Base-by-base conservation (phyloP, 345 rosid genomes). In the Theobroma cacao region DNA sequence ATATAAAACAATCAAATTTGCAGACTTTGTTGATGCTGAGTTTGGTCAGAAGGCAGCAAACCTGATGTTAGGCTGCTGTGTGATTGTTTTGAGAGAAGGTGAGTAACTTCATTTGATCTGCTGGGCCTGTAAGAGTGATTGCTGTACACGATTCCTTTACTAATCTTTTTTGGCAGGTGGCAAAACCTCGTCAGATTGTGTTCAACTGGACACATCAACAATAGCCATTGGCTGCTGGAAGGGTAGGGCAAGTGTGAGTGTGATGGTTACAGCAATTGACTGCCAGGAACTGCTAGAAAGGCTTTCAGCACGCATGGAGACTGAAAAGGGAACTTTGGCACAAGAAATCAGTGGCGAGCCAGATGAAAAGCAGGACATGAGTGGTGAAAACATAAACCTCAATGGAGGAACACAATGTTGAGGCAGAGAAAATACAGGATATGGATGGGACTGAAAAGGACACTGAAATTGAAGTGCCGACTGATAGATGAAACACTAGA, bases 201-300 rank as follows among this genome's bases (percentile, higher is more conserved):
- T 83, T 47, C 77, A 83, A 80, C 85, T 85, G 73, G 90, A 83
- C 72, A 75, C 82, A 45, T 85, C 92, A 24, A 84, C 92, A 5
- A 85, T 91, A 75, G 98, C 98, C 82, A 94, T 97, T 20, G 97
- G 97, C 53, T 94, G 99, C 87, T 93, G 98, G 99, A 94, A 83
- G 84, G 98, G 99, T 9, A 86, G 86, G 83, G 86, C 87, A 24
- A 90, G 90, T 80, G 83, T 93, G 84, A 91, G 86, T 64, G 93
- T 93, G 76, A 90, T 97, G 99, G 99, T 91, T 50, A 88, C 97
- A 0, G 90, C 94, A 33, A 79, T 89, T 3, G 98, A 93, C 81
- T 90, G 97, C 87, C 87, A 91, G 79, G 93, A 96, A 84, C 85
- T 94, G 84, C 82, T 85, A 48, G 91, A 87, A 83, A 91, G 94